Evolutionary conservation across 148 eudicot species (phyloP), one percentile per base, ranked within the genome.

Genomic region (Camellia granthamiana): DNA sequence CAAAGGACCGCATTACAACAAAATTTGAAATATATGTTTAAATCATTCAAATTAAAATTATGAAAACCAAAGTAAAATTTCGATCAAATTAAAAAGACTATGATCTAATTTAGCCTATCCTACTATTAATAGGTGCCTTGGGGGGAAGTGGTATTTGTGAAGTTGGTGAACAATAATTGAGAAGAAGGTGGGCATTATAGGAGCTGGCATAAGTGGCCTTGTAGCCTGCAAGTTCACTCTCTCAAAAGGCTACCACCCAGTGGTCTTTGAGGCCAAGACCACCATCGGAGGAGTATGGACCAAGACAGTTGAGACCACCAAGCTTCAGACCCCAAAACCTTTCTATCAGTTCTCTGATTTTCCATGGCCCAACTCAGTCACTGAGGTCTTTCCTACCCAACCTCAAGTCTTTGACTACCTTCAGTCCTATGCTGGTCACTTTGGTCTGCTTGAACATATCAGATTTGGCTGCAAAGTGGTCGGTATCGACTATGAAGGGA

Each of bases 241-340:
- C 47, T 79, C 90, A 0, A 91, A 88, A 69, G 98, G 97, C 5
- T 85, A 72, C 76, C 61, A 23, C 7, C 96, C 97, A 21, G 42
- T 86, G 7, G 98, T 95, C 16, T 89, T 95, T 75, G 95, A 93
- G 86, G 77, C 89, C 42, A 78, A 75, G 42, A 59, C 83, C 73
- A 61, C 74, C 65, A 38, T 90, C 7, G 98, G 98, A 0, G 98
- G 98, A 19, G 92, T 95, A 1, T 95, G 97, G 97, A 73, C 88
- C 14, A 75, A 88, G 64, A 91, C 97, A 0, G 21, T 95, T 0
- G 82, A 86, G 58, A 85, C 88, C 15, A 93, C 97, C 7, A 86
- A 79, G 84, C 98, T 95, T 3, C 97, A 95, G 77, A 87, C 88
- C 4, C 87, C 94, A 3, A 90, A 87, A 64, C 49, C 77, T 0